phyloP scores from a whole-genome alignment of 1,139 yeast species.

The Meyerozyma sp. region DNA sequence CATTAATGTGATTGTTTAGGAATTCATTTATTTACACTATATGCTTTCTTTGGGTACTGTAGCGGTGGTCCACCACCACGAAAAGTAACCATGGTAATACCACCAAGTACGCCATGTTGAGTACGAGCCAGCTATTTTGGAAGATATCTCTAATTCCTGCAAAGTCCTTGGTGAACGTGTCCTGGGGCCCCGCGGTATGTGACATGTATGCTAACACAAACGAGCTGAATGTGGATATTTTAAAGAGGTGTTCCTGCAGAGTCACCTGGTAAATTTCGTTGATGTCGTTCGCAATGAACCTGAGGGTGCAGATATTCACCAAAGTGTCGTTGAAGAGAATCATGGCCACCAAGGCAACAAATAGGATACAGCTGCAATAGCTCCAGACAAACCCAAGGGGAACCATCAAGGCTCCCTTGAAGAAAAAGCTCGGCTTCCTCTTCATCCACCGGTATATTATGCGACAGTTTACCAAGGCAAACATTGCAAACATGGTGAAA shows the following conservation, averaged over 20 bases:
- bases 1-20: no score
- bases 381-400: constrained; percentile 15
- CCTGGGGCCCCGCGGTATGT: constrained; percentile 8
- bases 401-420: neutral
- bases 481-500: neutral
- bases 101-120: neutral
- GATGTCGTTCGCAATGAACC: constrained; percentile 4
- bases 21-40: constrained; percentile 1
- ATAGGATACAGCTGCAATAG: constrained; percentile 16
- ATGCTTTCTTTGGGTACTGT: neutral
- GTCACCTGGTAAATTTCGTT: constrained; percentile 3
- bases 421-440: neutral
- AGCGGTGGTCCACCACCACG: neutral
- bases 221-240: constrained; percentile 14
- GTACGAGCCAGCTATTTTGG: neutral
- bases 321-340: constrained; percentile 19
- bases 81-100: neutral
- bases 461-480: neutral
- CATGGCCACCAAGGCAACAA: constrained; percentile 10
- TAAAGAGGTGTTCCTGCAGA: constrained; percentile 2
- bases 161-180: neutral
- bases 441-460: neutral
- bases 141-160: neutral
- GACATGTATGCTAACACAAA: constrained; percentile 13
- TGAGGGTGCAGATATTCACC: constrained; percentile 13